Evolutionary conservation across 2,329 filamentous ascomycete genomes (phyloP), one percentile per base, ranked within the genome.

Genomic region (Exophiala sideris): DNA sequence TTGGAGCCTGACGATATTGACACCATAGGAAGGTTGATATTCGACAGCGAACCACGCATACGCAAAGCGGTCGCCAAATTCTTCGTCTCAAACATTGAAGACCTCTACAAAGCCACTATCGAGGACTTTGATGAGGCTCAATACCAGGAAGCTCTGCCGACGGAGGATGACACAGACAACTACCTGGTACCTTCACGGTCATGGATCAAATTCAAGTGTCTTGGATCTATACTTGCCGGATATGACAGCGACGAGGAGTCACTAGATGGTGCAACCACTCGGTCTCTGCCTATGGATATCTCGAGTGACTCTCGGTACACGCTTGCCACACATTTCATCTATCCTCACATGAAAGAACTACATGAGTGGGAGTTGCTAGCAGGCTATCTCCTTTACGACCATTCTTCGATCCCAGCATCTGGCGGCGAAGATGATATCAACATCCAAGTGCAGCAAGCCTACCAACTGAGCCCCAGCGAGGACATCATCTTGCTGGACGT

Each of bases 1-100:
- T 79, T 99, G 1, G 91, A 97, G 63, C 91, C 92, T 0, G 84
- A 88, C 62, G 94, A 99, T 68, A 87, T 99, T 54, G 94, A 97
- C 68, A 81, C 85, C 3, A 83, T 97, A 44, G 91, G 91, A 39
- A 86, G 87, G 66, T 80, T 97, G 34, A 86, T 97, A 9, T 96
- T 96, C 65, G 94, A 99, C 65, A 81, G 85, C 1, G 92, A 97
- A 65, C 74, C 86, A 5, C 84, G 86, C 59, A 86, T 97, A 32
- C 88, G 94, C 51, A 95, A 91, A 71, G 87, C 92, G 2, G 89
- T 96, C 2, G 89, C 92, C 18, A 82, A 81, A 10, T 99, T 99
- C 77, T 97, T 99, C 65, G 85, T 88, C 14, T 88, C 89, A 55
- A 92, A 90, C 62, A 86, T 97, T 38, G 81, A 88, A 36, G 91